phyloP scores from a whole-genome alignment of 2,329 filamentous ascomycete genomes.

The Clarireedia sp. region DNA sequence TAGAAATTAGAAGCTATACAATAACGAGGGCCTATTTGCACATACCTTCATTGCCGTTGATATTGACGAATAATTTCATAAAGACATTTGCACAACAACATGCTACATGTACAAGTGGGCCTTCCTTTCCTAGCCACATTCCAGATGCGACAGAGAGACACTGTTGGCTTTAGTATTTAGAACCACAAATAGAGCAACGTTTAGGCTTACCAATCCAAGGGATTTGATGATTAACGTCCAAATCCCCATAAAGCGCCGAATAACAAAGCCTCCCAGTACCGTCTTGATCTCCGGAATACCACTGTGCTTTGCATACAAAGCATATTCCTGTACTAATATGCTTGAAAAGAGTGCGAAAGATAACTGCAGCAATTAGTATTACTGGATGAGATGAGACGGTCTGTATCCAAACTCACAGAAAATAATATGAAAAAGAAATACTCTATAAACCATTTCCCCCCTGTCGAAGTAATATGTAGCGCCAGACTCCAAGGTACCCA shows the following conservation, averaged over 20 bases:
- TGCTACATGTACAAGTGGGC: constrained; percentile 88
- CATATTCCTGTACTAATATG: constrained; percentile 74
- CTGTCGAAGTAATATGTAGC: constrained; percentile 55
- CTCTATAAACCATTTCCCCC: constrained; percentile 72
- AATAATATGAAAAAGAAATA: constrained; percentile 83
- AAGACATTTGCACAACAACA: constrained; percentile 94
- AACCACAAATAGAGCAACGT: constrained; percentile 12
- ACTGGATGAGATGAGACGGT: neutral
- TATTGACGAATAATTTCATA: constrained; percentile 76
- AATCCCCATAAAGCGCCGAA: constrained; percentile 72
- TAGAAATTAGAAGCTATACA: neutral
- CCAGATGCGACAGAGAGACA: constrained; percentile 88
- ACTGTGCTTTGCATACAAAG: constrained; percentile 83
- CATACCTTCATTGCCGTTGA: constrained; percentile 79
- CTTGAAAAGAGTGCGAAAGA: constrained; percentile 71
- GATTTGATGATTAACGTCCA: constrained; percentile 92
- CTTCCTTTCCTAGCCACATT: constrained; percentile 95
- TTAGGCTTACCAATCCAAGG: constrained; percentile 63
- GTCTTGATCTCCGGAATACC: constrained; percentile 98
- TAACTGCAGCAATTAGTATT: constrained; percentile 40
- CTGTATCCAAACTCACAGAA: constrained; percentile 50
- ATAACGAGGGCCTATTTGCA: neutral
- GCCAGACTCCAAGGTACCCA: constrained; percentile 83
- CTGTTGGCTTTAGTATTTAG: constrained; percentile 35
- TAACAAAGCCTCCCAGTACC: constrained; percentile 86